Percentiles rank a stretch among this genome's conserved stretches.
Conservation (phyloP, 148 eudicot genomes). For the Vaccinium myrtillus region DNA sequence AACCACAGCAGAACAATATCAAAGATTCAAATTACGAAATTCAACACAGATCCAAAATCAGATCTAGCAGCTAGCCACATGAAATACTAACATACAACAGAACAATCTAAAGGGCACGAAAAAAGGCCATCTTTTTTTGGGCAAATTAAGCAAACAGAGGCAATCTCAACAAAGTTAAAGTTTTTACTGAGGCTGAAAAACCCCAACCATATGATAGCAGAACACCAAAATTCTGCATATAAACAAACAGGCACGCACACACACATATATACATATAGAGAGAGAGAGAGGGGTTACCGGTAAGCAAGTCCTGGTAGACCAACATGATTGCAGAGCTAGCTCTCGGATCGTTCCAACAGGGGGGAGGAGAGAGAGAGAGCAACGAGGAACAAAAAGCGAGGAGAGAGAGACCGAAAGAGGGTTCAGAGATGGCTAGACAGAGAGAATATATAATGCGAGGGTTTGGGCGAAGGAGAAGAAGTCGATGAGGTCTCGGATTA, state of each 20-base stretch:
- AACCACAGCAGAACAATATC: neutral
- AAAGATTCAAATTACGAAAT: neutral
- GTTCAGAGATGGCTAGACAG: neutral
- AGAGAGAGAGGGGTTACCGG: slow-evolving; percentile 2
- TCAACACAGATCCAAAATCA: neutral
- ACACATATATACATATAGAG: neutral
- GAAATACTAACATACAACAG: neutral
- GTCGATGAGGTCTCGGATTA: neutral
- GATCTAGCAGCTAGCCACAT: neutral
- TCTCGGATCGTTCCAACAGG: neutral
- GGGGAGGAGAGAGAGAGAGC: neutral
- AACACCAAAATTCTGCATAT: neutral
- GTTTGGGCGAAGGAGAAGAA: neutral
- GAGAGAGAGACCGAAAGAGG: slow-evolving; percentile 12
- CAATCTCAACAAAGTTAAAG: neutral
- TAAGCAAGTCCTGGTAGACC: slow-evolving; percentile 23
- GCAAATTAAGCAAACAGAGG: neutral
- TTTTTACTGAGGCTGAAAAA: neutral
- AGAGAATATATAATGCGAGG: slow-evolving; percentile 15
- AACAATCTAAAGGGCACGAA: neutral
- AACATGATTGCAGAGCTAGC: slow-evolving; percentile 14
- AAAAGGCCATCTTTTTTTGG: neutral
- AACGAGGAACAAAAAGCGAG: neutral
- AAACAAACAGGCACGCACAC: neutral
- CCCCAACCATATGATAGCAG: neutral